Evolutionary conservation across 805 yeast genomes (phyloP).

Genomic region (Candida broadrunensis): DNA sequence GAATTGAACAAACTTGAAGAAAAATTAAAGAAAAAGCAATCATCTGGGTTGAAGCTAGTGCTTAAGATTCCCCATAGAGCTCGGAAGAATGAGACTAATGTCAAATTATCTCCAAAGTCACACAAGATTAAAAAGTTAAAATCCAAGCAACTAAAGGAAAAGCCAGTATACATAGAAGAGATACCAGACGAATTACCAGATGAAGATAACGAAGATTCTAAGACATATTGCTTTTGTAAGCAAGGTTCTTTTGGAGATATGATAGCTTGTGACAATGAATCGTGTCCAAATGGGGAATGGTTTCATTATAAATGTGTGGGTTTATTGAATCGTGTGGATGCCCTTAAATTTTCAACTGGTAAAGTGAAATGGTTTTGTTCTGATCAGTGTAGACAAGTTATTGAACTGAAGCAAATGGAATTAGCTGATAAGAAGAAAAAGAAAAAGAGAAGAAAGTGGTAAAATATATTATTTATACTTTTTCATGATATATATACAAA

Average conservation of each 20-base stretch:
- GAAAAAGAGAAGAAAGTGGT: constrained; percentile 14
- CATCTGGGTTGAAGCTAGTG: constrained; percentile 12
- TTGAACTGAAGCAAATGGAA: constrained; percentile 6
- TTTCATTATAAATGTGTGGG: constrained; percentile 47
- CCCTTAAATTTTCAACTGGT: constrained; percentile 30
- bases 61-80: constrained; percentile 9
- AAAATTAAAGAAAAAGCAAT: background rate
- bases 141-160: background rate
- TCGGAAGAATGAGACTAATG: too few relatives aligned
- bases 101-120: too few relatives aligned
- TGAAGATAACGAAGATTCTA: constrained; percentile 18
- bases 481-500: too few relatives aligned
- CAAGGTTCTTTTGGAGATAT: constrained; percentile 92
- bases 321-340: constrained; percentile 34
- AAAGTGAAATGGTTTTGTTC: constrained; percentile 41
- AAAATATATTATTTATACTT: too few relatives aligned
- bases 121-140: background rate
- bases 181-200: background rate
- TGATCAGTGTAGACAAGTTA: constrained; percentile 22
- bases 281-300: constrained; percentile 46
- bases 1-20: constrained; percentile 4
- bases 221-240: constrained; percentile 82
- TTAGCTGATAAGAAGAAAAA: constrained; percentile 8
- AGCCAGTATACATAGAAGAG: background rate
- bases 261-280: constrained; percentile 87